Evolutionary conservation across 1,284 basidiomycete genomes (phyloP).

Genomic region (Ceratobasidium sp.): DNA sequence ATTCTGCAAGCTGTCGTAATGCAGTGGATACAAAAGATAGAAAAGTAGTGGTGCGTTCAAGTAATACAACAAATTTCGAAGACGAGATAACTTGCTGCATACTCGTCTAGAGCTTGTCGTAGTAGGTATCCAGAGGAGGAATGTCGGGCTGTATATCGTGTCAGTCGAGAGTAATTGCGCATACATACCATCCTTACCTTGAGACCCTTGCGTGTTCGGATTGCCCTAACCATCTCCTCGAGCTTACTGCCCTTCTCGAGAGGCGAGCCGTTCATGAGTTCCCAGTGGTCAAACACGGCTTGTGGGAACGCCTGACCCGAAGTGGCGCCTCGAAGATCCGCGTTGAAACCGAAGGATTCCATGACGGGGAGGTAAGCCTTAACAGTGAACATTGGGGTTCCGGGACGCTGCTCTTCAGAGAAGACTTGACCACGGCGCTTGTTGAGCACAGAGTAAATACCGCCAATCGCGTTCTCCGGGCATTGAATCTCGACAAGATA

Average conservation of each 20-base stretch:
- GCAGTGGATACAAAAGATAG: conserved; percentile 15
- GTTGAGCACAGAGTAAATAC: conserved; percentile 96
- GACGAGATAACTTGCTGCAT: not conserved
- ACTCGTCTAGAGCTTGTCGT: conserved; percentile 73
- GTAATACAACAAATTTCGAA: conserved; percentile 6
- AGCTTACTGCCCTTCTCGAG: conserved; percentile 89
- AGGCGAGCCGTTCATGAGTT: conserved; percentile 80
- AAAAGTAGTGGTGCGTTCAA: conserved; percentile 7
- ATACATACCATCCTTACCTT: conserved; percentile 61
- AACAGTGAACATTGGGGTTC: conserved; percentile 99
- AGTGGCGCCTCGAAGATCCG: conserved; percentile 91
- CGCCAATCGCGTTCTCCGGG: conserved; percentile 97
- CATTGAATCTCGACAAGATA: conserved; percentile 99
- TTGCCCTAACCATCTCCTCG: conserved; percentile 81
- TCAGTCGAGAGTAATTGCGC: conserved; percentile 16
- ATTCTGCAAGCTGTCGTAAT: conserved; percentile 25
- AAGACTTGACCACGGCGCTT: conserved; percentile 99
- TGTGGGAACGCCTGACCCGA: conserved; percentile 99
- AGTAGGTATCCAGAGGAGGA: conserved; percentile 84
- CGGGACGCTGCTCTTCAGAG: conserved; percentile 95
- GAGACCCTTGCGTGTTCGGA: conserved; percentile 93
- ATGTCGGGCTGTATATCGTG: conserved; percentile 71
- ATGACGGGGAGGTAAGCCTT: conserved; percentile 97
- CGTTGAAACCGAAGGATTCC: conserved; percentile 99
- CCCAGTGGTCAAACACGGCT: conserved; percentile 93